phyloP scores from a whole-genome alignment of 441 rosid genomes.

The Adansonia rubrostipa region DNA sequence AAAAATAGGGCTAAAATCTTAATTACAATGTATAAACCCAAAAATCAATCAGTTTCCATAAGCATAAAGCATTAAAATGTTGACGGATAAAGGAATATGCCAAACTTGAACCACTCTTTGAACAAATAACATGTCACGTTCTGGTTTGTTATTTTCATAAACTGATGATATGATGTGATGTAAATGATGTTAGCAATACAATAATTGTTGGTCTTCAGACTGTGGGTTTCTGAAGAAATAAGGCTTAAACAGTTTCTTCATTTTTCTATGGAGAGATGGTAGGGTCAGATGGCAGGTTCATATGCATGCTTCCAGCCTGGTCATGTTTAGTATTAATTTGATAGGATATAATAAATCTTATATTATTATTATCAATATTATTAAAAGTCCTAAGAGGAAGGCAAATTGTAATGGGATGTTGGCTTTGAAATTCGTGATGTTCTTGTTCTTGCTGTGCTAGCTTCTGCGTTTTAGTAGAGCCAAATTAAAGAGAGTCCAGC shows the following conservation, averaged over 20 bases:
- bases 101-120: background rate
- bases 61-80: background rate
- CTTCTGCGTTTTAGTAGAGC: background rate
- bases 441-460: background rate
- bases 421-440: slow-evolving; percentile 12
- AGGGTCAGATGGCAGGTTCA: slow-evolving; percentile 1
- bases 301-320: background rate
- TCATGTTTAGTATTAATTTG: background rate
- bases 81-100: background rate
- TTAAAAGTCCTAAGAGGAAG: background rate
- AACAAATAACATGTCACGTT: slow-evolving; percentile 4
- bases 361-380: background rate
- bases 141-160: background rate
- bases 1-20: background rate
- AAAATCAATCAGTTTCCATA: background rate
- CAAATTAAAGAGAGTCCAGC: background rate
- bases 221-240: background rate
- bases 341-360: background rate
- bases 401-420: slow-evolving; percentile 11
- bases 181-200: background rate
- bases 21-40: background rate
- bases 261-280: background rate
- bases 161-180: background rate
- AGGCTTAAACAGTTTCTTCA: background rate
- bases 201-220: background rate